Conservation (phyloP, 495 filamentous ascomycete genomes). For the Tuber indicum region DNA sequence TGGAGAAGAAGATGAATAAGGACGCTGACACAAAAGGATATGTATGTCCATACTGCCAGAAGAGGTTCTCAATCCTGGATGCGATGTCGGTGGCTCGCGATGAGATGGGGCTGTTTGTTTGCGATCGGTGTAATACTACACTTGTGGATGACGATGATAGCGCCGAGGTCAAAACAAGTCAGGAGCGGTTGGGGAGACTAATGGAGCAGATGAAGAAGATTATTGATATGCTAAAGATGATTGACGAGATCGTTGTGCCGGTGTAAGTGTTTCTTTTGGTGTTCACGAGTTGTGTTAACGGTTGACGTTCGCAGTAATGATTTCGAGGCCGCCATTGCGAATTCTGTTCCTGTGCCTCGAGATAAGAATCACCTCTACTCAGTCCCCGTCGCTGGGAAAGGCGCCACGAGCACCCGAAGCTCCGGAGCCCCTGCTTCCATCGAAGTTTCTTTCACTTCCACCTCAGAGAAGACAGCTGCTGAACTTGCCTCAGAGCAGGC, state of each 20-base stretch:
- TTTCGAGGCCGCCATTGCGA: constrained; percentile 67
- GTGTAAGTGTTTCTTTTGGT: constrained; percentile 43
- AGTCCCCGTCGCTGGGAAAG: constrained; percentile 54
- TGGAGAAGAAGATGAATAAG: constrained; percentile 72
- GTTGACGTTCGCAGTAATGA: constrained; percentile 49
- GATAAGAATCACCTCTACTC: constrained; percentile 56
- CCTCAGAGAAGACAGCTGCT: constrained; percentile 64
- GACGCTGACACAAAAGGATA: constrained; percentile 85
- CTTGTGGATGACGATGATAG: constrained; percentile 63
- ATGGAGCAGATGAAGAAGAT: constrained; percentile 83
- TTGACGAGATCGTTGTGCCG: constrained; percentile 76
- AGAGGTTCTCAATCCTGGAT: constrained; percentile 78
- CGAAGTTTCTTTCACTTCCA: constrained; percentile 68
- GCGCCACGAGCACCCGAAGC: constrained; percentile 62
- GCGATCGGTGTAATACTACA: constrained; percentile 67
- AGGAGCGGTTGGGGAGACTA: constrained; percentile 79
- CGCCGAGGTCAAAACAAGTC: constrained; percentile 57
- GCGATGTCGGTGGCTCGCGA: constrained; percentile 50
- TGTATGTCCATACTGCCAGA: constrained; percentile 73
- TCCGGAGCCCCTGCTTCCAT: constrained; percentile 65
- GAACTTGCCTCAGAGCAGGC: constrained; percentile 66
- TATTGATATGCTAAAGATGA: constrained; percentile 73
- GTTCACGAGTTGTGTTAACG: not conserved
- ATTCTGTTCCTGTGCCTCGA: constrained; percentile 55
- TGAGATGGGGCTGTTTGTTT: constrained; percentile 60